Evolutionary conservation across 2,329 filamentous ascomycete species (phyloP).

Genomic region (Mollisiaceae sp.): DNA sequence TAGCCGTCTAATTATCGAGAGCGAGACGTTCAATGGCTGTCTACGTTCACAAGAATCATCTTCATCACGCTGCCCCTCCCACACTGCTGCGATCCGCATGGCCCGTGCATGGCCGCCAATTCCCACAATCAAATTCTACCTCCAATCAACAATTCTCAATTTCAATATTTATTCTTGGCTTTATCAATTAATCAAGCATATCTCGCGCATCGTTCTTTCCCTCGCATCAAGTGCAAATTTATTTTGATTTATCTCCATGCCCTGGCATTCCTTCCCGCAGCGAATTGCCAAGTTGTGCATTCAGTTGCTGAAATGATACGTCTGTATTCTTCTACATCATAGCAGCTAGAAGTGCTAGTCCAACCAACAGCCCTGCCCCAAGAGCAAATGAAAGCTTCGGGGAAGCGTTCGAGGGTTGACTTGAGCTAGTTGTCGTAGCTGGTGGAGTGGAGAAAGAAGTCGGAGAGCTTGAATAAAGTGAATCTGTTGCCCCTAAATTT

Average conservation of each 20-base stretch:
- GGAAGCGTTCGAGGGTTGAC: background rate
- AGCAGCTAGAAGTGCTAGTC: background rate
- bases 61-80: background rate
- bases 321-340: background rate
- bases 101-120: too few species aligned
- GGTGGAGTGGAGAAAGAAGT: background rate
- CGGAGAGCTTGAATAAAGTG: background rate
- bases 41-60: background rate
- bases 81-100: background rate
- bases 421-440: background rate
- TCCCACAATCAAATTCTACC: background rate
- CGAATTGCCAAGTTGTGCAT: background rate
- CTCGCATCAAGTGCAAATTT: too few species aligned
- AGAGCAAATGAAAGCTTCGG: background rate
- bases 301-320: background rate
- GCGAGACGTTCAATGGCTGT: background rate
- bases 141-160: background rate
- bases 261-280: background rate
- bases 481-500: background rate
- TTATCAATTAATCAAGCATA: too few species aligned
- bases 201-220: too few species aligned
- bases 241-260: background rate
- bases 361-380: background rate
- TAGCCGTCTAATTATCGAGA: slow-evolving; percentile 1
- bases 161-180: background rate